These are phyloP conservation scores for Panaeolus papilionaceus DNA, from an alignment of 768 basidiomycete genomes.

Conservation along the genomic window DNA sequence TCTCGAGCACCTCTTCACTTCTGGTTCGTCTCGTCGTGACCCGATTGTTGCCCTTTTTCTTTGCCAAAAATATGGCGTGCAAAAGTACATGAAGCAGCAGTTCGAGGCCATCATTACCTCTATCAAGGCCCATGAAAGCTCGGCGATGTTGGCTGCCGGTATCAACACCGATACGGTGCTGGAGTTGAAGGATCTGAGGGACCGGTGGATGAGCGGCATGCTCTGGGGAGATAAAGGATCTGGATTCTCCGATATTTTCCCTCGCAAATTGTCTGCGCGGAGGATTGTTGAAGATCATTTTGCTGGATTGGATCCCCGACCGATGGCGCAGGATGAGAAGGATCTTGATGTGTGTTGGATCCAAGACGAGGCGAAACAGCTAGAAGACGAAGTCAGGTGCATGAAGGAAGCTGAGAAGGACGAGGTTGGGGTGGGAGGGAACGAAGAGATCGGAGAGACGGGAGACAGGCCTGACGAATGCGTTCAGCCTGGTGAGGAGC, in stretches of 20 bases:
- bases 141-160: background rate
- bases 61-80: background rate
- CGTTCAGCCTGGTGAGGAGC: too few relatives aligned
- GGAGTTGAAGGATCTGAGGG: background rate
- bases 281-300: background rate
- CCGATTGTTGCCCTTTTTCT: background rate
- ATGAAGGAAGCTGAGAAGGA: background rate
- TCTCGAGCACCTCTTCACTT: background rate
- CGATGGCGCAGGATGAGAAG: too few relatives aligned
- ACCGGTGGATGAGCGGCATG: background rate
- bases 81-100: background rate
- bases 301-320: too few relatives aligned
- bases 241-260: background rate
- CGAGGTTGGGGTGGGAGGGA: too few relatives aligned
- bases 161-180: background rate
- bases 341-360: constrained; percentile 20
- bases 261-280: background rate
- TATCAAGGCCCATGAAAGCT: background rate
- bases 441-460: too few relatives aligned
- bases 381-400: constrained; percentile 19
- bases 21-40: background rate
- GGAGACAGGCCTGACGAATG: too few relatives aligned
- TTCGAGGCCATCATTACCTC: background rate
- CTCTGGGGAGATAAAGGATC: background rate
- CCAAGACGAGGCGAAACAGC: constrained; percentile 16